phyloP scores from a whole-genome alignment of 768 basidiomycete genomes.

The Boletus subparvulus region DNA sequence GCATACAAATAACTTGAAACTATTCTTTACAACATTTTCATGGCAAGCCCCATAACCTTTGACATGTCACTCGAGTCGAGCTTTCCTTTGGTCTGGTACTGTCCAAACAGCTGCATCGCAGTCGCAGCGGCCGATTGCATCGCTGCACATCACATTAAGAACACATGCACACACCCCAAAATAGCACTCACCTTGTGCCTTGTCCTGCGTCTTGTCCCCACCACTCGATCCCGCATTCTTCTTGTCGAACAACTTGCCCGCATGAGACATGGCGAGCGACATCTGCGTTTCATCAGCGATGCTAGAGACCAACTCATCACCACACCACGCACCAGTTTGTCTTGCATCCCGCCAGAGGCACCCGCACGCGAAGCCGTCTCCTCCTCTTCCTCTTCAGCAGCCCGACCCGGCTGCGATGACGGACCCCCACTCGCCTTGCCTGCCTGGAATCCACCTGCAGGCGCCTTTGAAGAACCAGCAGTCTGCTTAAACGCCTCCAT shows the following conservation, averaged over 20 bases:
- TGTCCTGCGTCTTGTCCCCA: slow-evolving; percentile 15
- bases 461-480: slow-evolving; percentile 6
- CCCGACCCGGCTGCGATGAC: slow-evolving; percentile 1
- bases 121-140: slow-evolving; percentile 34
- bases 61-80: slow-evolving; percentile 33
- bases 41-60: slow-evolving; percentile 25
- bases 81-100: slow-evolving; percentile 27
- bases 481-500: slow-evolving; percentile 33
- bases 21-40: slow-evolving; percentile 22
- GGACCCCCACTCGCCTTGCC: slow-evolving; percentile 1
- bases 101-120: slow-evolving; percentile 27
- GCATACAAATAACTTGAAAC: too few species aligned
- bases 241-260: slow-evolving; percentile 34
- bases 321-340: slow-evolving; percentile 28
- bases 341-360: slow-evolving; percentile 24
- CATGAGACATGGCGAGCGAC: slow-evolving; percentile 33
- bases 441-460: slow-evolving; percentile 19
- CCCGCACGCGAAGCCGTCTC: slow-evolving; percentile 4
- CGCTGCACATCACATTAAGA: slow-evolving; percentile 12
- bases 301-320: neutral
- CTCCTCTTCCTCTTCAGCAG: neutral
- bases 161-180: neutral
- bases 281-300: slow-evolving; percentile 16
- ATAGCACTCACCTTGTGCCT: slow-evolving; percentile 26
- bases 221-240: slow-evolving; percentile 25